Base-by-base conservation (phyloP, 2,329 filamentous ascomycete genomes). In the Beauveria sp. region DNA sequence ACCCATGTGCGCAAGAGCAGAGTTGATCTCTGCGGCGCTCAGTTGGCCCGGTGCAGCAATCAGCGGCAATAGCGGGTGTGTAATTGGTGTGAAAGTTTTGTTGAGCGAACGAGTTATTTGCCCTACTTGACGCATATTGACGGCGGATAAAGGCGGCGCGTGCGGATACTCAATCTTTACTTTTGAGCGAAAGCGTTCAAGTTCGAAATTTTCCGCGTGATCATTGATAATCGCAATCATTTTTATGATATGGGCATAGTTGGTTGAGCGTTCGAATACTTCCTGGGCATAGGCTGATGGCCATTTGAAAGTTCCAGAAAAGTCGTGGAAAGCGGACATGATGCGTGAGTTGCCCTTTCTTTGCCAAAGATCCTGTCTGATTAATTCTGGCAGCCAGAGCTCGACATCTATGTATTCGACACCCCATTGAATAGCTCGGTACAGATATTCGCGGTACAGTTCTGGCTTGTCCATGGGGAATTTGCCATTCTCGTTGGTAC, bases 301-400 rank as follows among this genome's bases (percentile, higher is more conserved):
- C 91, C 91, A 96, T 68, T 87, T 90, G 79, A 93, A 93, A 1
- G 80, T 87, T 2, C 90, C 89, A 0, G 90, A 92, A 69, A 93
- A 93, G 75, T 94, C 91, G 71, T 96, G 91, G 69, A 93, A 94
- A 14, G 91, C 91, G n/a, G 90, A 93, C 78, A 96, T 92, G 73
- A 96, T 91, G 65, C 87, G 88, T 68, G 88, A 93, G 73, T 86
- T 89, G 2, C 90, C 90, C 66, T 88, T 87, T 59, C 84, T 80
- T 66, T 88, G 83, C 58, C 85, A 88, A 10, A 96, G 75, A 63
- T 78, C 81, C 64, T 80, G 80, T 64, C 91, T 81, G 61, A 96
- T 90, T 7, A 84, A 78, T 70, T 92, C 90, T 1, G 91, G 91
- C 43, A 96, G 80, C 89, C 91, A 94, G 44, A 96, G 76, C 76